Evolutionary conservation across 2,329 filamentous ascomycete genomes (phyloP).

Genomic region (Penicillium hordei): DNA sequence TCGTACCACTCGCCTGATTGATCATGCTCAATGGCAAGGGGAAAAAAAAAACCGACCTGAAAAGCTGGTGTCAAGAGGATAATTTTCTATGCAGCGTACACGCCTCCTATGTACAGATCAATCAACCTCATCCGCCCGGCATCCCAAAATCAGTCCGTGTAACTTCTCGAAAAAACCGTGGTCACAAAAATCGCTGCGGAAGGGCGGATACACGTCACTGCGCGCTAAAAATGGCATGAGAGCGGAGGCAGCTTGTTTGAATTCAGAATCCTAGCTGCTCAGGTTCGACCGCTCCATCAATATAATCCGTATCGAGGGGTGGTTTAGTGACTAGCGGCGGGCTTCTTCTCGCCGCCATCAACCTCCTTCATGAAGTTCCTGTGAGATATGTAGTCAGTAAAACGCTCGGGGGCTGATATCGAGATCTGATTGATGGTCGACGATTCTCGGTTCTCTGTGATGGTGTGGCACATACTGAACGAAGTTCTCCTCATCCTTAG

Average conservation of each 20-base stretch:
- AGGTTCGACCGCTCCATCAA: slow-evolving; percentile 18
- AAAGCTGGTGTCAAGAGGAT: slow-evolving; percentile 13
- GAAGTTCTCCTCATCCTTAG: slow-evolving; percentile 68
- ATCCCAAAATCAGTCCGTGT: slow-evolving; percentile 13
- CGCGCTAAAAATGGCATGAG: slow-evolving; percentile 13
- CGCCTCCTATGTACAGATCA: slow-evolving; percentile 30
- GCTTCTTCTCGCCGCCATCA: slow-evolving; percentile 50
- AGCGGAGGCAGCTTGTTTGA: slow-evolving; percentile 16
- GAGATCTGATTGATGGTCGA: not conserved
- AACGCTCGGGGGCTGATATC: not conserved
- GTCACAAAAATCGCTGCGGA: slow-evolving; percentile 3
- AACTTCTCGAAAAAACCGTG: slow-evolving; percentile 9
- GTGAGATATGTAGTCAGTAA: slow-evolving; percentile 3
- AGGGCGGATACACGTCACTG: slow-evolving; percentile 14
- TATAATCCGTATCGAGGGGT: slow-evolving; percentile 14
- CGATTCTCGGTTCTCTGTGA: not conserved
- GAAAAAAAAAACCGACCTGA: not conserved
- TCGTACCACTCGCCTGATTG: not conserved
- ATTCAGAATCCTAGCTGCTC: slow-evolving; percentile 16
- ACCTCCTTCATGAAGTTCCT: slow-evolving; percentile 54
- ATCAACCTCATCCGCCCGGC: slow-evolving; percentile 20
- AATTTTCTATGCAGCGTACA: slow-evolving; percentile 31
- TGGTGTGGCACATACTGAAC: slow-evolving; percentile 57
- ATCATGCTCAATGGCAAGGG: not conserved
- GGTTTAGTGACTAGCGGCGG: slow-evolving; percentile 34